Conservation (phyloP, 768 basidiomycete genomes). For the Lactarius deliciosus region DNA sequence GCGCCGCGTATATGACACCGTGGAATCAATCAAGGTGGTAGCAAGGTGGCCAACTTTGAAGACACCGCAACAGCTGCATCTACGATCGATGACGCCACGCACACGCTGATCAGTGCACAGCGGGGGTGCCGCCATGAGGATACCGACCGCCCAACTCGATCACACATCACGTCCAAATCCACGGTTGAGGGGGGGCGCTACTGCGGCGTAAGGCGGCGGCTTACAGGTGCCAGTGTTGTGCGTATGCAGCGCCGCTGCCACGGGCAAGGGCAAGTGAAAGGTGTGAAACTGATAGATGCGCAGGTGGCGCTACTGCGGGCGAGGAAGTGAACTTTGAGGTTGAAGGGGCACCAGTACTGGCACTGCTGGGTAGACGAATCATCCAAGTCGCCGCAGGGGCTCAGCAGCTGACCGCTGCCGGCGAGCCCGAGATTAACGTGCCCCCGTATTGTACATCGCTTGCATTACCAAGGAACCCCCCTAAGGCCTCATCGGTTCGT, state of each 20-base stretch:
- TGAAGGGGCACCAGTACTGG: too few species aligned
- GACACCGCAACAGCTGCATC: neutral
- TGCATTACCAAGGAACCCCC: conserved; percentile 5
- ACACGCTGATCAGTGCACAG: neutral
- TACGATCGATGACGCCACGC: neutral
- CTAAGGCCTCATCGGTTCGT: neutral
- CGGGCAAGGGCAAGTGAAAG: too few species aligned
- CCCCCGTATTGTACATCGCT: neutral
- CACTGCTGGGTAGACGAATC: neutral
- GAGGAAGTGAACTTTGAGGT: neutral
- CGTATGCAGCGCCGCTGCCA: neutral
- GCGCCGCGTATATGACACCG: neutral
- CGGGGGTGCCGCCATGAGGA: too few species aligned
- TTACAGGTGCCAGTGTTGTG: too few species aligned
- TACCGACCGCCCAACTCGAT: neutral
- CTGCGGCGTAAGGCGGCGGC: too few species aligned
- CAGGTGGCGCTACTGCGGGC: too few species aligned
- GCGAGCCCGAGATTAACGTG: neutral
- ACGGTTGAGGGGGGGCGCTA: too few species aligned
- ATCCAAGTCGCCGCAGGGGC: neutral
- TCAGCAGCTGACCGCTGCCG: too few species aligned
- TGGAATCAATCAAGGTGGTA: too few species aligned
- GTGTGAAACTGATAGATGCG: neutral
- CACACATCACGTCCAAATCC: too few species aligned
- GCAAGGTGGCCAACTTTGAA: too few species aligned